Evolutionary conservation across 257 asterid genomes (phyloP).

Genomic region (Nicotiana knightiana): DNA sequence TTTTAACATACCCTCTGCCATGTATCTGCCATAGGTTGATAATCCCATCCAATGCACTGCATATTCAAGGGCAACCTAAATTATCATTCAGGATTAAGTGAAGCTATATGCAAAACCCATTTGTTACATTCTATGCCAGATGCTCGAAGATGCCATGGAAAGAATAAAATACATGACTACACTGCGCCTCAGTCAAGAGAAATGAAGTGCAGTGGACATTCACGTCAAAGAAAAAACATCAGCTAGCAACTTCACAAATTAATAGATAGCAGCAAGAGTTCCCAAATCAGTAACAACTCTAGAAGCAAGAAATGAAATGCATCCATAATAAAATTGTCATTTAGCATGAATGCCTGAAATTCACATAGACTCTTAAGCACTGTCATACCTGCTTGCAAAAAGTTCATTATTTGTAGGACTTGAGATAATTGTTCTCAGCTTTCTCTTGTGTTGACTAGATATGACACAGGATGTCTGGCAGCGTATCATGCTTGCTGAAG

Average conservation of each 20-base stretch:
- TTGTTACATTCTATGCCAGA: not conserved
- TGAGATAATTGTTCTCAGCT: constrained; percentile 40
- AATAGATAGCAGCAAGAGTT: not conserved
- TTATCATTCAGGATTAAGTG: not conserved
- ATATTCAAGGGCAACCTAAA: not conserved
- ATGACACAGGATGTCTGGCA: constrained; percentile 31
- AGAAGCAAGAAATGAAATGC: constrained; percentile 3
- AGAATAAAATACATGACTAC: not conserved
- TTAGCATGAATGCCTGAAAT: constrained; percentile 1
- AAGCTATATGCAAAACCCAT: not conserved
- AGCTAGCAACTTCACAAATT: not conserved
- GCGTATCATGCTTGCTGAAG: constrained; percentile 27
- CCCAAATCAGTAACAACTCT: not conserved
- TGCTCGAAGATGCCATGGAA: not conserved
- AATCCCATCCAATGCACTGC: constrained; percentile 92
- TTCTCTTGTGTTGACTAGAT: constrained; percentile 50
- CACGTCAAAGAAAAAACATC: not conserved
- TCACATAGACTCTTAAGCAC: constrained; percentile 8
- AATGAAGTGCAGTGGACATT: not conserved
- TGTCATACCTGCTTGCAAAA: constrained; percentile 38
- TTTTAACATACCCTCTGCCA: constrained; percentile 57
- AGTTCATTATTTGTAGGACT: constrained; percentile 47
- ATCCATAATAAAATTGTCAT: not conserved
- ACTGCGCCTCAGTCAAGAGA: not conserved
- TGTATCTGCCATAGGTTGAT: constrained; percentile 88